Conservation (phyloP, 331 rosid genomes). For the Prunus yedoensis region DNA sequence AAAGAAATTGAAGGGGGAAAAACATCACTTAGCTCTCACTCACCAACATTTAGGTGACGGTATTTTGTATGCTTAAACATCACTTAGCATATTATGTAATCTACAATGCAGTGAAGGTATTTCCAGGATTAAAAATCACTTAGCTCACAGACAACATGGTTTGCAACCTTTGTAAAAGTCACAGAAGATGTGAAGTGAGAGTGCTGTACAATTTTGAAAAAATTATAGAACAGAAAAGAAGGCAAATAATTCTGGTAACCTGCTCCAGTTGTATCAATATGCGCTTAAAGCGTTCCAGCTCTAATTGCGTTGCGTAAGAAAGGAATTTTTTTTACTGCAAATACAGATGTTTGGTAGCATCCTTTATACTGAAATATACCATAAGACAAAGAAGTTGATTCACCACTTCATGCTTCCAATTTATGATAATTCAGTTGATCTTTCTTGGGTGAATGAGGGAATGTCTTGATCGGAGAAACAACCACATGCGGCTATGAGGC, state of each 20-base stretch:
- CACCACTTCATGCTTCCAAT: background rate
- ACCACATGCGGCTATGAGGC: background rate
- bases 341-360: background rate
- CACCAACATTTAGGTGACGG: background rate
- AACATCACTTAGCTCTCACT: too few relatives aligned
- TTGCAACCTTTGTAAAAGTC: background rate
- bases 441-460: background rate
- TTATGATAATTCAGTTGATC: background rate
- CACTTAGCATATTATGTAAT: background rate
- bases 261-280: background rate
- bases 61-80: background rate
- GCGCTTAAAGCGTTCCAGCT: background rate
- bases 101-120: background rate
- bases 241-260: background rate
- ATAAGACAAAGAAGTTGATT: background rate
- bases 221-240: background rate
- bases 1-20: background rate
- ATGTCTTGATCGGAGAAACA: background rate
- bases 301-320: background rate
- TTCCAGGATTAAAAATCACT: background rate
- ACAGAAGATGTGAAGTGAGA: background rate
- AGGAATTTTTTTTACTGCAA: background rate
- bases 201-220: background rate
- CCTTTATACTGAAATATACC: background rate
- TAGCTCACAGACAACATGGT: background rate